Evolutionary conservation across 257 asterid genomes (phyloP).

Genomic region (Eustoma russellianum): DNA sequence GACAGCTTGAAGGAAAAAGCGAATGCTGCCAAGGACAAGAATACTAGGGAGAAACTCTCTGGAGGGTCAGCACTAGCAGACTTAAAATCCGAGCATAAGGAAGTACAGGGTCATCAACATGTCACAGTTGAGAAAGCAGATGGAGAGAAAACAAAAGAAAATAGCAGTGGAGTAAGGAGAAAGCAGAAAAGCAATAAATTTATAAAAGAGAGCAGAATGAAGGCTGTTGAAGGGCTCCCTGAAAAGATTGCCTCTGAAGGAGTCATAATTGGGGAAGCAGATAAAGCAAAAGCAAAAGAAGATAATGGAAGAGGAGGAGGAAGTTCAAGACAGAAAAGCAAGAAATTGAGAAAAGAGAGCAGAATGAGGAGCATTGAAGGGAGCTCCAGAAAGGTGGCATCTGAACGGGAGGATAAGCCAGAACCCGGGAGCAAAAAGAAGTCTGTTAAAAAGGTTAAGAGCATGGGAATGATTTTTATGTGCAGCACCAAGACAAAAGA

Average conservation of each 20-base stretch:
- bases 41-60: no score
- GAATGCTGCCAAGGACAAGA: not conserved
- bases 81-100: no score
- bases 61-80: no score
- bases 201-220: no score
- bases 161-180: not conserved
- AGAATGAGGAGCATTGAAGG: conserved; percentile 16
- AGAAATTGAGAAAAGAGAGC: conserved; percentile 20
- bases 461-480: conserved; percentile 93
- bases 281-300: conserved; percentile 12
- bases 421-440: conserved; percentile 41
- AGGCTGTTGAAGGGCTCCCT: no score
- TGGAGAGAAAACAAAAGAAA: no score
- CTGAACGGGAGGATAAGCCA: conserved; percentile 27
- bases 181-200: not conserved
- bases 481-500: conserved; percentile 81
- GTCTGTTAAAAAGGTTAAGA: conserved; percentile 39
- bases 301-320: conserved; percentile 28
- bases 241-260: not conserved
- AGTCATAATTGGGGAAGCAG: conserved; percentile 5
- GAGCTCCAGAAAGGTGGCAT: conserved; percentile 24
- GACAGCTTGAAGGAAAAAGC: conserved; percentile 1
- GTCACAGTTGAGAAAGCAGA: no score
- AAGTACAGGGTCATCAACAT: no score
- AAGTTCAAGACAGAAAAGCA: conserved; percentile 26